Evolutionary conservation across 2,329 filamentous ascomycete species (phyloP).

Genomic region (Fonsecaea nubica): DNA sequence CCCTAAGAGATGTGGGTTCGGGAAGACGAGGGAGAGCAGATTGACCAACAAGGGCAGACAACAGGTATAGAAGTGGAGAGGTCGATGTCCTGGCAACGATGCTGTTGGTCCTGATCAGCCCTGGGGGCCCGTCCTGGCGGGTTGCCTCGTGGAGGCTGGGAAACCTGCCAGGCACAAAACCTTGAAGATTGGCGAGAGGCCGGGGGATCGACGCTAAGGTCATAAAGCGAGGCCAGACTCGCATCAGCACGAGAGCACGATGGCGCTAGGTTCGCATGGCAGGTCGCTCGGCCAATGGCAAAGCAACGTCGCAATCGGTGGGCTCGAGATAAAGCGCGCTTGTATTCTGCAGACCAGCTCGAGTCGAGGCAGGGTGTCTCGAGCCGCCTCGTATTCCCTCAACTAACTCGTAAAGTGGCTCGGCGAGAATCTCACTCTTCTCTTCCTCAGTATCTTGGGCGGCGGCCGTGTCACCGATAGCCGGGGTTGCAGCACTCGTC

Average conservation of each 20-base stretch:
- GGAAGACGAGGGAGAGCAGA: background rate
- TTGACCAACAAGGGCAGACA: constrained; percentile 19
- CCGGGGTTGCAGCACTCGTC: background rate
- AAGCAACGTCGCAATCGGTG: background rate
- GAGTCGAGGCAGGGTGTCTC: background rate
- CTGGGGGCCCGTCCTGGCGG: constrained; percentile 53
- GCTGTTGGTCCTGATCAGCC: constrained; percentile 27
- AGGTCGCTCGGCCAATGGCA: constrained; percentile 9
- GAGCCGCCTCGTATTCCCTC: too few species aligned
- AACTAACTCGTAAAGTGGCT: too few species aligned
- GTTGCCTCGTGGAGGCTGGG: constrained; percentile 71
- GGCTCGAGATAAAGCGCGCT: constrained; percentile 1
- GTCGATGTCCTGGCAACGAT: constrained; percentile 18
- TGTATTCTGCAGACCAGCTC: background rate
- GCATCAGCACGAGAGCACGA: constrained; percentile 13
- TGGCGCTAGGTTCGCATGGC: constrained; percentile 2
- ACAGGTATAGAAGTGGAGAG: constrained; percentile 32
- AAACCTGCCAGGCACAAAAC: constrained; percentile 2
- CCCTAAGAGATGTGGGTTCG: background rate
- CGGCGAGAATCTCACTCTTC: background rate
- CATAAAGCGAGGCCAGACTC: constrained; percentile 14
- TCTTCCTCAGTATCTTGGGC: background rate
- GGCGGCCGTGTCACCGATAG: background rate
- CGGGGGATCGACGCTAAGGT: constrained; percentile 23
- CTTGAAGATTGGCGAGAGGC: constrained; percentile 24